A percentile compares a stretch with the other conserved stretches of the same genome.
Evolutionary conservation across 768 basidiomycete genomes (phyloP).

Genomic region (Antrodiella citrinella): DNA sequence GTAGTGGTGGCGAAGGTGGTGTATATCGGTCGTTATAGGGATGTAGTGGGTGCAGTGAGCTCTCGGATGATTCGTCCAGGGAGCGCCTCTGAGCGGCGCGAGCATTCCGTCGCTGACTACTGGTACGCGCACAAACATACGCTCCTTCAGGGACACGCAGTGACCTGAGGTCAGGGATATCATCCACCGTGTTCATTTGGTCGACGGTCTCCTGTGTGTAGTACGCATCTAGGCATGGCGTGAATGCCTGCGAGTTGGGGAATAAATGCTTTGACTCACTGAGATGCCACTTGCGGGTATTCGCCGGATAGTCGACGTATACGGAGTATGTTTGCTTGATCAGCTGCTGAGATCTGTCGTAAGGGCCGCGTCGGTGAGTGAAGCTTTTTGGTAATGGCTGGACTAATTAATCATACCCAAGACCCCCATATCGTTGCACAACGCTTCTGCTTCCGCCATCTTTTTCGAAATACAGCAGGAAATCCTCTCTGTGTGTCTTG

Average conservation of each 20-base stretch:
- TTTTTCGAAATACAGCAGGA: conserved; percentile 34
- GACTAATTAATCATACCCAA: conserved; percentile 16
- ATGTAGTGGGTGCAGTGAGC: not conserved
- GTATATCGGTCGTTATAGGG: not conserved
- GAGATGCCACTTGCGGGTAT: conserved; percentile 29
- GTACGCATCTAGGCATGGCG: conserved; percentile 52
- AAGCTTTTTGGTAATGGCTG: not conserved
- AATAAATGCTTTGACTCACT: conserved; percentile 24
- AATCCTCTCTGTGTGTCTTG: conserved; percentile 23
- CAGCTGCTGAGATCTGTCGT: conserved; percentile 20
- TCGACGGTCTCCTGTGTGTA: conserved; percentile 59
- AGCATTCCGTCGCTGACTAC: conserved; percentile 14
- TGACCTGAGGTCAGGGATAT: conserved; percentile 43
- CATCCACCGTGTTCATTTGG: conserved; percentile 49
- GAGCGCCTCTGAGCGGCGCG: not conserved
- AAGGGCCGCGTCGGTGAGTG: conserved; percentile 1
- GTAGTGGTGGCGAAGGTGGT: not conserved
- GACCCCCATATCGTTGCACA: conserved; percentile 16
- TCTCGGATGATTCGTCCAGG: not conserved
- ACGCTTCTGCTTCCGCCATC: conserved; percentile 18
- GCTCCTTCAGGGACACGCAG: conserved; percentile 50
- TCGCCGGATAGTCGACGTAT: conserved; percentile 22
- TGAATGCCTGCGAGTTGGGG: conserved; percentile 1
- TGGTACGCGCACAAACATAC: conserved; percentile 56
- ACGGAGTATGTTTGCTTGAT: conserved; percentile 35